Conservation (phyloP, 345 rosid species). For the Euphorbia peplus region DNA sequence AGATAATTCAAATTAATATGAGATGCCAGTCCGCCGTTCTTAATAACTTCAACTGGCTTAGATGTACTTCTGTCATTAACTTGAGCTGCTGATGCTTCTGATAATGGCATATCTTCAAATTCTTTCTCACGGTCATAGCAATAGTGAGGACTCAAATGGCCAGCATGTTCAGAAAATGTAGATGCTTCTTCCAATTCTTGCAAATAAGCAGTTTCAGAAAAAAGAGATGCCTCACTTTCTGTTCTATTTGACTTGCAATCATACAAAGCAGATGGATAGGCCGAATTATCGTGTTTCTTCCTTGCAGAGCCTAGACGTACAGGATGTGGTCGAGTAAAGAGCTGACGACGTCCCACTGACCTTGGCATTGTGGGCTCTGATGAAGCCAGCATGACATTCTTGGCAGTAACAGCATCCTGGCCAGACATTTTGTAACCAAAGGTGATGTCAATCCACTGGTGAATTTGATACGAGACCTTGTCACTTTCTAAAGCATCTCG, state of each 20-base stretch:
- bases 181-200: constrained; percentile 70
- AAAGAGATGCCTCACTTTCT: constrained; percentile 39
- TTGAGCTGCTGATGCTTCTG: constrained; percentile 31
- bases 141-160: constrained; percentile 63
- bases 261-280: constrained; percentile 31
- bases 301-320: constrained; percentile 40
- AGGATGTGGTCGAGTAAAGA: constrained; percentile 75
- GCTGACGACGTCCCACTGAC: constrained; percentile 86
- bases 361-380: constrained; percentile 61
- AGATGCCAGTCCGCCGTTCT: constrained; percentile 29
- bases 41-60: constrained; percentile 34
- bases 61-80: constrained; percentile 26
- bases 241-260: constrained; percentile 36
- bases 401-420: constrained; percentile 77
- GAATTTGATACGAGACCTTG: constrained; percentile 64
- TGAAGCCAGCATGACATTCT: constrained; percentile 90
- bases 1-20: constrained; percentile 53
- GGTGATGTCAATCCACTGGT: constrained; percentile 87
- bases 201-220: constrained; percentile 49
- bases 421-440: constrained; percentile 96
- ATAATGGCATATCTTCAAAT: constrained; percentile 26
- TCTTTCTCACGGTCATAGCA: constrained; percentile 21
- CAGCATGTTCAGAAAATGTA: constrained; percentile 67
- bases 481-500: constrained; percentile 83
- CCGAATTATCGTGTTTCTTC: constrained; percentile 25